Conservation (phyloP, 2,329 filamentous ascomycete species). For the Aureobasidium sp. region DNA sequence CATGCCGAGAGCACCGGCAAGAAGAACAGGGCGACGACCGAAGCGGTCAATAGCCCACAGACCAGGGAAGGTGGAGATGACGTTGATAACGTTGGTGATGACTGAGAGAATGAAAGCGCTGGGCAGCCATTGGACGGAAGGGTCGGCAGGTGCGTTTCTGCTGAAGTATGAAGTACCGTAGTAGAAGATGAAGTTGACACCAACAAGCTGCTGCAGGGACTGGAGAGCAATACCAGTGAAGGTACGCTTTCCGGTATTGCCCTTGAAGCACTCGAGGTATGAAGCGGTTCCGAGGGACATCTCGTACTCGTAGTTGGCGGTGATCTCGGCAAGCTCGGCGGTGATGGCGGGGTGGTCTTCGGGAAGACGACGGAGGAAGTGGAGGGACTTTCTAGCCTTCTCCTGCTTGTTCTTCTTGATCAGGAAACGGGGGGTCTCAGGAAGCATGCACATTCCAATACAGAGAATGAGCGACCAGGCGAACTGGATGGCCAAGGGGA, state of each 20-base stretch:
- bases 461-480: conserved; percentile 67
- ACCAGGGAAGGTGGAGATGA: conserved; percentile 21
- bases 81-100: conserved; percentile 21
- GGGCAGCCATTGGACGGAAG: conserved; percentile 11
- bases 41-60: conserved; percentile 19
- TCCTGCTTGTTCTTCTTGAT: conserved; percentile 65
- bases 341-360: conserved; percentile 17
- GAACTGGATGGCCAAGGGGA: conserved; percentile 69
- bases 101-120: conserved; percentile 15
- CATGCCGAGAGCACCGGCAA: conserved; percentile 27
- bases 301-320: conserved; percentile 18
- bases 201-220: conserved; percentile 44
- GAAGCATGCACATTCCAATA: conserved; percentile 60
- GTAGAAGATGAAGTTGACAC: conserved; percentile 38
- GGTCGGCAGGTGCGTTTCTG: background rate
- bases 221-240: conserved; percentile 32
- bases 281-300: conserved; percentile 13
- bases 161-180: conserved; percentile 14
- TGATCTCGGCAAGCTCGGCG: conserved; percentile 19
- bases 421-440: conserved; percentile 73
- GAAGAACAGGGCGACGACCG: conserved; percentile 18
- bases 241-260: conserved; percentile 37
- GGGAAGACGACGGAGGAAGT: conserved; percentile 17
- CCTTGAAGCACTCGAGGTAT: conserved; percentile 39
- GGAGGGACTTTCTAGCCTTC: conserved; percentile 50